Evolutionary conservation across 441 rosid genomes (phyloP).

Genomic region (Rhodomyrtus psidioides): DNA sequence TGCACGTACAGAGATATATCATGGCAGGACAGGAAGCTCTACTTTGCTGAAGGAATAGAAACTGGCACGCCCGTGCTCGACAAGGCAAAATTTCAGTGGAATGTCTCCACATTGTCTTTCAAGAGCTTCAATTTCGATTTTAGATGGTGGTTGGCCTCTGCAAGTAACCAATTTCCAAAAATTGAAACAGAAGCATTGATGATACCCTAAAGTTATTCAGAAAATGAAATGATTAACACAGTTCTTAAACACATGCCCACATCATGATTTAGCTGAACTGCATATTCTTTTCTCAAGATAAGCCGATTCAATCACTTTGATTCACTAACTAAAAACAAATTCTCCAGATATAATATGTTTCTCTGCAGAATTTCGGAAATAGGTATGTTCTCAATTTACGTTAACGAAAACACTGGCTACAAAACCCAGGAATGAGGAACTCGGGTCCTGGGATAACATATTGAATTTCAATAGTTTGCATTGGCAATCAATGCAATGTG

Average conservation of each 20-base stretch:
- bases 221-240: not conserved
- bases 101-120: slow-evolving; percentile 29
- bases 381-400: not conserved
- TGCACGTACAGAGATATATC: not conserved
- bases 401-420: not conserved
- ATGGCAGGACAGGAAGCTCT: slow-evolving; percentile 53
- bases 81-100: slow-evolving; percentile 50
- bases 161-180: slow-evolving; percentile 1
- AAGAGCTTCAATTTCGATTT: slow-evolving; percentile 35
- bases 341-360: not conserved
- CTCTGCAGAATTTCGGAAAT: not conserved
- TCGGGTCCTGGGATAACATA: not conserved
- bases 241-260: not conserved
- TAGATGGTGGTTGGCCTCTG: slow-evolving; percentile 50
- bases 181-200: not conserved
- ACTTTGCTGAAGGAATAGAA: slow-evolving; percentile 40
- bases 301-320: not conserved
- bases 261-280: not conserved
- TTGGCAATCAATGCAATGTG: not conserved
- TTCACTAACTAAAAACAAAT: not conserved
- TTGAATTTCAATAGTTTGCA: not conserved
- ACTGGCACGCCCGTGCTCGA: slow-evolving; percentile 62
- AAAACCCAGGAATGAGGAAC: not conserved
- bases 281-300: not conserved
- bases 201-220: not conserved